Evolutionary conservation across 23 red algal genomes (phyloP), one percentile per base, ranked within the genome.

Genomic region (Gracilaria domingensis): DNA sequence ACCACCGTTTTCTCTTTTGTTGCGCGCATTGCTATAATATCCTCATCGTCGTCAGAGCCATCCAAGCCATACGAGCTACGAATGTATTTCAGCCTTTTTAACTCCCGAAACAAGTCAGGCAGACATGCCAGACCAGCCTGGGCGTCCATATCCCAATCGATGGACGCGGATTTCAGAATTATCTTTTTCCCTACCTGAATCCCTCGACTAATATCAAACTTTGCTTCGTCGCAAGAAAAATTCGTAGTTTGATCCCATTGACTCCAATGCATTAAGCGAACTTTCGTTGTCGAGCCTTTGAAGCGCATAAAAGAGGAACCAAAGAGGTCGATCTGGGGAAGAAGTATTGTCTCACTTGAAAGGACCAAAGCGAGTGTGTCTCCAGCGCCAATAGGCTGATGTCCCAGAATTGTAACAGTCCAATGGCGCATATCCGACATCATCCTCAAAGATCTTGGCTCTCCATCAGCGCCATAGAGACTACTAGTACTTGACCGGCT

Each of bases 91-190:
- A 88, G 71, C 28, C 42, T 74, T 30, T 49, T 83, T 28, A 83
- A 53, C 30, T 48, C 59, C 6, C 36, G 66, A 88, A 87, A 82
- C 77, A 86, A 56, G 7, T 34, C 83, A 20, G 92, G 92, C 13
- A 94, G 29, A 36, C 45, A 67, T 37, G 76, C 74, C 13, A 94
- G 42, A 45, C 72, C 92, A 25, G 92, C 61, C 42, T 94, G 92
- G 21, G 82, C 57, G 61, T 94, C 92, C 42, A 88, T 60, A 40
- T 94, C 92, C 92, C 92, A 94, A 51, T 88, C 42, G 29, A 94
- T 87, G 9, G 51, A 42, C 24, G 82, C 49, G 48, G 71, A 75
- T 34, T 47, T 70, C 13, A 94, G 34, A 32, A n/a, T 81, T 14
- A 94, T 48, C 34, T 79, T 60, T 32, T 82, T 92, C 44, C 51